A percentile compares a stretch with the other conserved stretches of the same genome.
Evolutionary conservation across 495 filamentous ascomycete species (phyloP).

Genomic region (Xylaria grammica): DNA sequence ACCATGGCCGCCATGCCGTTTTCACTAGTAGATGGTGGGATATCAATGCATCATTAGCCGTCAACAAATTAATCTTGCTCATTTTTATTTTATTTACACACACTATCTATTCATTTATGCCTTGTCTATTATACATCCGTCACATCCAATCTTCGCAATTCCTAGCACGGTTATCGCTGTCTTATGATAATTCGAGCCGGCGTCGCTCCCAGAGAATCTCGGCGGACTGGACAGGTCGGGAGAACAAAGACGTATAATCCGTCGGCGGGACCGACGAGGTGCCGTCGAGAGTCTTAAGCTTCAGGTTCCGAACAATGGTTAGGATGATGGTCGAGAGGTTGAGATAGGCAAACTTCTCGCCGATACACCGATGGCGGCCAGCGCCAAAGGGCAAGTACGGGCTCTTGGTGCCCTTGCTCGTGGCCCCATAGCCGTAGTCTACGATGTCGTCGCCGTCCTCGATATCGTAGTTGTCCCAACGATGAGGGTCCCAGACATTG

Average conservation of each 20-base stretch:
- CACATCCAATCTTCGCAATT: no score
- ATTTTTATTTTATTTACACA: no score
- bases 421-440: conserved; percentile 44
- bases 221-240: conserved; percentile 42
- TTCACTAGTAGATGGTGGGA: no score
- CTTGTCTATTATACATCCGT: no score
- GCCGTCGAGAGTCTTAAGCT: conserved; percentile 44
- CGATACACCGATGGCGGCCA: conserved; percentile 62
- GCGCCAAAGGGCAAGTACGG: conserved; percentile 63
- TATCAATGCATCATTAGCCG: no score
- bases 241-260: conserved; percentile 61
- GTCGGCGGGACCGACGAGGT: conserved; percentile 49
- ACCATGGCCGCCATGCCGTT: no score
- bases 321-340: conserved; percentile 56
- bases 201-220: conserved; percentile 2
- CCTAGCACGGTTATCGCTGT: not conserved
- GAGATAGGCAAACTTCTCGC: conserved; percentile 62
- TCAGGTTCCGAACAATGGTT: conserved; percentile 53
- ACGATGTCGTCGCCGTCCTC: conserved; percentile 54
- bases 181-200: not conserved
- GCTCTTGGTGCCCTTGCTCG: conserved; percentile 59
- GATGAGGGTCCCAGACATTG: conserved; percentile 57
- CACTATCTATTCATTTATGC: no score
- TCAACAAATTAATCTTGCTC: no score
- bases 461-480: conserved; percentile 47